Evolutionary conservation across 2,329 filamentous ascomycete genomes (phyloP), one percentile per base, ranked within the genome.

Genomic region (Aspergillus sp.): DNA sequence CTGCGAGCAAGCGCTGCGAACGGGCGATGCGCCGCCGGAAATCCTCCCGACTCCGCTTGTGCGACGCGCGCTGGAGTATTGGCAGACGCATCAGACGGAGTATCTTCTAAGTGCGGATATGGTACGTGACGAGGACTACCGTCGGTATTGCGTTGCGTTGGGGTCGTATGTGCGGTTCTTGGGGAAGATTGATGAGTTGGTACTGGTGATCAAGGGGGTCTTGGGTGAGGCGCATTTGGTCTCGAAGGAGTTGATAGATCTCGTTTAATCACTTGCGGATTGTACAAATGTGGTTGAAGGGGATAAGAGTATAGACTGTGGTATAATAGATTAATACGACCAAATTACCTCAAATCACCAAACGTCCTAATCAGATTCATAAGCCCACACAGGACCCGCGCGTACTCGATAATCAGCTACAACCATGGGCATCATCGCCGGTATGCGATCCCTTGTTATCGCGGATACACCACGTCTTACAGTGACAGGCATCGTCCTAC

Each of bases 31-130:
- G 0, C 62, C 82, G 0, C 81, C 81, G 0, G 77, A 80, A 52
- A 69, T 80, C 3, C 61, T 83, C 0, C 81, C 81, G 0, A 75
- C 77, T 1, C 81, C 81, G 2, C 62, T 83, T 21, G 63, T 81
- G 1, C 70, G 73, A 3, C 72, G 74, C 3, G 73, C 67, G 15
- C 62, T 68, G 21, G 67, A 73, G 39, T 67, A 62, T 21, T 70
- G 68, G 64, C 58, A 54, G 24, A 46, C 48, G 1, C 63, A 64
- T 8, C 59, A 64, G 5, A 48, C 46, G 3, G 63, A 70, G 12
- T 58, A 71, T 1, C 59, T 70, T 2, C 49, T 81, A 19, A 69
- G 60, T 1, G 62, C 45, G 19, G 53, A 71, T 0, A 57, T 76
- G 7, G 68, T 79, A 1, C 66, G 72, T 7, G 76, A 80, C 48